These are phyloP conservation scores for Selenicereus undatus DNA, from an alignment of 148 eudicot species.

Conservation along the genomic window DNA sequence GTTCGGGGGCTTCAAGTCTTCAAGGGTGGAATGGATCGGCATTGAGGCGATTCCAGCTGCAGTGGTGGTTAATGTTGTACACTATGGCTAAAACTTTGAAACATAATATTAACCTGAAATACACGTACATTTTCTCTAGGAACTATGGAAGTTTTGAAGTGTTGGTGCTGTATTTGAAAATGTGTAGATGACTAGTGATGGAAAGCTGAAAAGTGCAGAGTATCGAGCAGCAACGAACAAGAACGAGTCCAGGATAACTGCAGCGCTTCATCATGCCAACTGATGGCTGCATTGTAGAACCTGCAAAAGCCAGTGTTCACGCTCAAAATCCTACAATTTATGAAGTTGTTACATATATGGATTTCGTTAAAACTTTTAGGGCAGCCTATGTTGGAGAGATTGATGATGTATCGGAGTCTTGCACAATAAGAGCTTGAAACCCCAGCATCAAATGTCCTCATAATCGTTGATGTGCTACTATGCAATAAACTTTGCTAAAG, in stretches of 20 bases:
- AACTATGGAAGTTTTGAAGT: too few relatives aligned
- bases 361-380: conserved; percentile 20
- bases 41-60: conserved; percentile 51
- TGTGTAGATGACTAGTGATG: too few relatives aligned
- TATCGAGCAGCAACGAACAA: conserved; percentile 30
- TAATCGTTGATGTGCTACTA: not conserved
- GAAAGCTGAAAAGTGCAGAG: conserved; percentile 21
- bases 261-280: conserved; percentile 21
- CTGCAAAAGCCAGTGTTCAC: conserved; percentile 28
- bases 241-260: conserved; percentile 10
- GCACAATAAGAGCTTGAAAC: conserved; percentile 4
- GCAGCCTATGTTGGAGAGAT: conserved; percentile 17
- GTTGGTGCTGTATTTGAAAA: too few relatives aligned
- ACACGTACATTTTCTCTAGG: too few relatives aligned
- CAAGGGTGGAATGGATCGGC: conserved; percentile 51
- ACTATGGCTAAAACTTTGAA: too few relatives aligned
- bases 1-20: conserved; percentile 54
- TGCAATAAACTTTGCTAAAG: too few relatives aligned
- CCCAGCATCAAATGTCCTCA: not conserved
- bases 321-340: conserved; percentile 26
- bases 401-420: conserved; percentile 4
- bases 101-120: too few relatives aligned
- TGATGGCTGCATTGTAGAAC: conserved; percentile 15
- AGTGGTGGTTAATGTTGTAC: conserved; percentile 47
- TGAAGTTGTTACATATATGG: conserved; percentile 12